Base-by-base conservation (phyloP, 2,329 filamentous ascomycete species). In the Cryoendolithus antarcticus region DNA sequence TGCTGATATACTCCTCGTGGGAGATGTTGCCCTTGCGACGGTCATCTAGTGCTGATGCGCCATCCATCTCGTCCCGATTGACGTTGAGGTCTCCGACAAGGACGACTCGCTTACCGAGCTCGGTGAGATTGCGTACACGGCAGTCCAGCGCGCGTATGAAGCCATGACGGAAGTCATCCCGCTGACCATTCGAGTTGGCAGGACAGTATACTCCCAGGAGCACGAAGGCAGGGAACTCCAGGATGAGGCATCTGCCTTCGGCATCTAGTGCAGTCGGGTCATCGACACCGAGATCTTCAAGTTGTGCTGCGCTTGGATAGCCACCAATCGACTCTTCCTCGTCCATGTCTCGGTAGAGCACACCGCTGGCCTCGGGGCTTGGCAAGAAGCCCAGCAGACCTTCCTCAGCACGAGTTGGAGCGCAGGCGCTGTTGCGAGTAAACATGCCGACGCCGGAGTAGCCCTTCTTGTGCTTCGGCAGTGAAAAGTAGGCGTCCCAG, bases 401-500 rank as follows among this genome's bases (percentile, higher is more conserved):
- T 65, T 96, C 89, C 62, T 98, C 91, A 3, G 88, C 89, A 44
- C 81, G 77, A 21, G 95, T 83, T 0, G 91, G 91, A 3, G 79
- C 75, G 59, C 91, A 96, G 29, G 75, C 80, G 3, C 82, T 72
- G 56, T 83, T 91, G n/a, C 86, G 76, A 1, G 88, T 95, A 62
- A 94, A 98, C 29, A 98, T 86, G 3, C 82, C 91, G 2, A 98
- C 89, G 2, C 91, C 91, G 19, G 89, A 93, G 58, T 96, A 98
- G 15, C 91, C 89, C 69, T 95, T 96, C 61, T 96, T 96, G 56
- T 93, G 73, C 57, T 80, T 86, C 0, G 91, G 91, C 15, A 98
- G 68, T 57, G 86, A 95, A 63, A 95, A 95, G 62, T 81, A 94
- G 48, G 88, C 88, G 58, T 98, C 91, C 89, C 89, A 98, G 9